Conservation (phyloP, 108 stramenopile genomes). For the Skeletonema menzelii region DNA sequence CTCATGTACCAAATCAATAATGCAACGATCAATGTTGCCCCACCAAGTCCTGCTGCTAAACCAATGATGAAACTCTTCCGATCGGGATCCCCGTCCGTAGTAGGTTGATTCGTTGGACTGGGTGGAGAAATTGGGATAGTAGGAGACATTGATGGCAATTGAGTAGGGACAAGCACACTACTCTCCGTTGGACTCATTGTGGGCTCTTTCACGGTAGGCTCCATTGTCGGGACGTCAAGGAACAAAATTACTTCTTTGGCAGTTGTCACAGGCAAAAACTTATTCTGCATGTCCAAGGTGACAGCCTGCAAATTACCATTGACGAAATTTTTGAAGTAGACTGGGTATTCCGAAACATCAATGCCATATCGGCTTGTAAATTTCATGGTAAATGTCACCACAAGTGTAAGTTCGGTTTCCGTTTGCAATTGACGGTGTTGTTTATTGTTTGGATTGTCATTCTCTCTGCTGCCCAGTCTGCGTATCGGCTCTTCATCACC, state of each 20-base stretch:
- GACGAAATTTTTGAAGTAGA: slow-evolving; percentile 49
- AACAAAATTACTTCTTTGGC: slow-evolving; percentile 25
- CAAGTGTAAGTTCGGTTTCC: neutral
- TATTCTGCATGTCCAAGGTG: slow-evolving; percentile 40
- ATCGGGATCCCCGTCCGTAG: neutral
- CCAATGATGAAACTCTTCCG: slow-evolving; percentile 25
- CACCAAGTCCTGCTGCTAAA: slow-evolving; percentile 27
- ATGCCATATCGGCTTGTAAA: slow-evolving; percentile 47
- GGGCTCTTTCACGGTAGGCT: slow-evolving; percentile 42
- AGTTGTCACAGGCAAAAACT: slow-evolving; percentile 45
- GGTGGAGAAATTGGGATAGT: slow-evolving; percentile 7
- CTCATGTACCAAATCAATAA: slow-evolving; percentile 15
- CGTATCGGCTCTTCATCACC: neutral
- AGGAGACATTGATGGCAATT: slow-evolving; percentile 14
- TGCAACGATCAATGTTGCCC: slow-evolving; percentile 14
- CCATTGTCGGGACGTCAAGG: slow-evolving; percentile 19
- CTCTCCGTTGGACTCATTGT: neutral
- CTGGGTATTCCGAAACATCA: slow-evolving; percentile 52
- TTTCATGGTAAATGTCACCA: slow-evolving; percentile 40
- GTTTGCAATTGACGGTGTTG: slow-evolving; percentile 7
- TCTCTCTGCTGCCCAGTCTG: neutral
- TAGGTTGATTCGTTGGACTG: slow-evolving; percentile 1
- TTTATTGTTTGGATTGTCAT: neutral
- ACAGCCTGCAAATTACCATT: slow-evolving; percentile 44
- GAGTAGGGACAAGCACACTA: neutral